Evolutionary conservation across 2,329 filamentous ascomycete genomes (phyloP).

Genomic region (Nectriaceae sp.): DNA sequence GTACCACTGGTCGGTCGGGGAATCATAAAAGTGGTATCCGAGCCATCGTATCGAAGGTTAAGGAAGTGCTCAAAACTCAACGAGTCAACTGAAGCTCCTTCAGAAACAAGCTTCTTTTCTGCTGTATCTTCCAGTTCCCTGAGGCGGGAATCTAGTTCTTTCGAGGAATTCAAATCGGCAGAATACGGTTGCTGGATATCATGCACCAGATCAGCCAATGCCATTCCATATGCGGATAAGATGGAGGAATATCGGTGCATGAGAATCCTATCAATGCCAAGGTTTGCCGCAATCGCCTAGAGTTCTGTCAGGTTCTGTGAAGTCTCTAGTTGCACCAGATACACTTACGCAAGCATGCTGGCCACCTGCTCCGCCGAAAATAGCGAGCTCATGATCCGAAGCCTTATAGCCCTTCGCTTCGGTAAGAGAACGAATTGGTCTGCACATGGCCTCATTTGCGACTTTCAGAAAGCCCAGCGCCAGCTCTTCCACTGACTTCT

Average conservation of each 20-base stretch:
- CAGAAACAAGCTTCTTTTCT: neutral
- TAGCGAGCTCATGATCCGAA: constrained; percentile 29
- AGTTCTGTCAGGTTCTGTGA: no score
- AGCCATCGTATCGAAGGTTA: constrained; percentile 51
- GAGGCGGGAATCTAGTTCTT: neutral
- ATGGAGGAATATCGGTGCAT: constrained; percentile 43
- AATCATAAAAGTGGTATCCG: constrained; percentile 43
- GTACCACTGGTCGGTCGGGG: constrained; percentile 35
- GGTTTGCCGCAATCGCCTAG: constrained; percentile 39
- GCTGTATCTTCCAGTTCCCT: neutral
- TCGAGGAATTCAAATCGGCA: constrained; percentile 8
- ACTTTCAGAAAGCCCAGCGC: constrained; percentile 74
- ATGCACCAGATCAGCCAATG: constrained; percentile 39
- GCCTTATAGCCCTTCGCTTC: constrained; percentile 53
- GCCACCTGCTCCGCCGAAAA: constrained; percentile 71
- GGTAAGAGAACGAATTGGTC: constrained; percentile 71
- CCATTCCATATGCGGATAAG: no score
- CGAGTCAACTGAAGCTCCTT: neutral
- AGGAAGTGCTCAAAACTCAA: constrained; percentile 44
- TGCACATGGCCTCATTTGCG: constrained; percentile 74
- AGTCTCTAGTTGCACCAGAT: no score
- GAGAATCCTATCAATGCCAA: constrained; percentile 41
- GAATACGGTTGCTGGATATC: constrained; percentile 37
- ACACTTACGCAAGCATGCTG: constrained; percentile 53
- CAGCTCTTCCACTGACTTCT: constrained; percentile 15